Base-by-base conservation (phyloP, 2,329 filamentous ascomycete genomes). In the Fusarium sp. region DNA sequence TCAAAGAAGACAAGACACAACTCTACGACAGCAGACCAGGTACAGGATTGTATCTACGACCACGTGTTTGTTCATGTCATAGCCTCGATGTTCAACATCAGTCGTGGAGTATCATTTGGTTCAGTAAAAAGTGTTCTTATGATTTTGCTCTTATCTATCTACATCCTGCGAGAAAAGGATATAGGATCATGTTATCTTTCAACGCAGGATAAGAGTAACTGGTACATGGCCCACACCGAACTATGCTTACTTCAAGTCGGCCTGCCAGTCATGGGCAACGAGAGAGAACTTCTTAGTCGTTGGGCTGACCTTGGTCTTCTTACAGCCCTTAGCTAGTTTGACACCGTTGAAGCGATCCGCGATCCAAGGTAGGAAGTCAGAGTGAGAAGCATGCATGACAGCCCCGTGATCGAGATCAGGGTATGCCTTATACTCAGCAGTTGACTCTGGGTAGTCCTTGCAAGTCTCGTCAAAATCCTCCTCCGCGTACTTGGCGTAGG, bases 381-480 rank as follows among this genome's bases (percentile, higher is more conserved):
- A 4, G 7, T 16, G 7, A 4, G 37, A n/a, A 34, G 30, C 58
- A 4, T 20, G 8, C 1, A 42, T n/a, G 3, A 40, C 33, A 10
- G 37, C 16, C 4, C 33, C 49, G 6, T 60, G 62, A 4, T 65
- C 61, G 0, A 64, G 45, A 8, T 33, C 40, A 6, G 56, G 54
- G 3, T 46, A 65, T 8, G 53, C 28, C 2, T 11, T 20, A 16
- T 33, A 60, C 34, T 54, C 47, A 7, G 55, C 62, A 23, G 36
- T 54, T 0, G 62, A 65, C 6, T 55, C 54, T 0, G 61, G 62
- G 0, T 44, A 60, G 4, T 54, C 40, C 31, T 65, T 49, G 34
- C 62, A 65, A 1, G 44, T 65, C 3, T 33, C 28, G 3, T 65
- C 28, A 11, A 65, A 65, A 4, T 65, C 62, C 1, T 65, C 61